Evolutionary conservation across 495 filamentous ascomycete genomes (phyloP).

Genomic region (Lasiosphaeria miniovina): DNA sequence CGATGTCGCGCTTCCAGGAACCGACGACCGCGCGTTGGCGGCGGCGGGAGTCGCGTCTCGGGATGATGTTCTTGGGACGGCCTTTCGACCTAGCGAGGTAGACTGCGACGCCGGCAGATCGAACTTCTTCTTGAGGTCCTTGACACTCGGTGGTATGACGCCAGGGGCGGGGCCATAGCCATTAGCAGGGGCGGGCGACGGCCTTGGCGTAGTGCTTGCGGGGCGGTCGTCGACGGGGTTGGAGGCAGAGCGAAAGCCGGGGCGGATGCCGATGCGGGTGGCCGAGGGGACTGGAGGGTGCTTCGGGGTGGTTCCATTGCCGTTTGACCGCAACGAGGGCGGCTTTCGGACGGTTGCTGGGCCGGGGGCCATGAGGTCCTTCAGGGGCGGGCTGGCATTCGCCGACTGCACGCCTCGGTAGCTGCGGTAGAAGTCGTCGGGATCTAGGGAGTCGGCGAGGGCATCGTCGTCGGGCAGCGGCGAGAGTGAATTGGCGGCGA

Average conservation of each 20-base stretch:
- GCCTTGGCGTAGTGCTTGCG: constrained; percentile 22
- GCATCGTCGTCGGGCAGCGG: constrained; percentile 31
- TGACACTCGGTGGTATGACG: constrained; percentile 46
- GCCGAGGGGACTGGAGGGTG: constrained; percentile 26
- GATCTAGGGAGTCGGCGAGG: constrained; percentile 35
- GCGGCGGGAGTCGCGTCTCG: constrained; percentile 31
- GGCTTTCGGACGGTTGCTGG: constrained; percentile 27
- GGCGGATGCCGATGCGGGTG: constrained; percentile 28
- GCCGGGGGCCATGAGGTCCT: constrained; percentile 31
- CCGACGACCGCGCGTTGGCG: constrained; percentile 29
- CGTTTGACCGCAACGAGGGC: constrained; percentile 34
- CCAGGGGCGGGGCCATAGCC: constrained; percentile 21
- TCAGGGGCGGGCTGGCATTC: constrained; percentile 23
- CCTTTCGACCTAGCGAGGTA: constrained; percentile 28
- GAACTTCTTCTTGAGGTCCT: constrained; percentile 54
- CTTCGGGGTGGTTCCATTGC: constrained; percentile 37
- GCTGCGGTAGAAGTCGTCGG: constrained; percentile 53
- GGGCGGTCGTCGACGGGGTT: constrained; percentile 45
- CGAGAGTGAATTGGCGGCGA: constrained; percentile 30
- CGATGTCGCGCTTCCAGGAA: constrained; percentile 19
- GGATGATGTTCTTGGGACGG: constrained; percentile 23
- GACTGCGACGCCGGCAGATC: constrained; percentile 36
- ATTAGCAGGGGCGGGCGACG: constrained; percentile 22
- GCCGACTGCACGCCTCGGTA: constrained; percentile 37
- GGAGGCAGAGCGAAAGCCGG: constrained; percentile 45